A percentile compares a stretch with the other conserved stretches of the same genome.
phyloP scores from a whole-genome alignment of 306 rosid genomes.

The Luffa acutangula region DNA sequence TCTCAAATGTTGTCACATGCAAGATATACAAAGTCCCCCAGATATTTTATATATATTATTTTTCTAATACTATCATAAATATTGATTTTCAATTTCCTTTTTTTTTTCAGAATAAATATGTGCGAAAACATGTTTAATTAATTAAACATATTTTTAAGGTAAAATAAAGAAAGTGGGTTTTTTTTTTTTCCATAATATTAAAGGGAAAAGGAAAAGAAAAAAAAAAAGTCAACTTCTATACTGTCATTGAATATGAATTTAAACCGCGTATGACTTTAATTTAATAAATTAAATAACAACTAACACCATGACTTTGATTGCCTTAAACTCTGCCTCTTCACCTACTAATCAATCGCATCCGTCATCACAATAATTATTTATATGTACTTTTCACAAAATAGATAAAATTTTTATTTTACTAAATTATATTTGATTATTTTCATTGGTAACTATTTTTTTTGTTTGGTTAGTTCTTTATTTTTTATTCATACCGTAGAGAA shows the following conservation, averaged over 20 bases:
- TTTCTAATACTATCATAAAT: no score
- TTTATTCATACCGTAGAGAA: not conserved
- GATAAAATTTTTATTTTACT: not conserved
- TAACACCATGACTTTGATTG: not conserved
- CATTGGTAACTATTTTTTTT: not conserved
- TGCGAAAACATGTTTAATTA: not conserved
- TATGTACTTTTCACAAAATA: not conserved
- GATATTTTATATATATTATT: not conserved
- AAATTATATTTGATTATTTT: not conserved
- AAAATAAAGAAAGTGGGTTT: no score
- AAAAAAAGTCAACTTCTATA: not conserved
- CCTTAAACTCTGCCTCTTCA: not conserved
- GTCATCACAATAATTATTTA: not conserved
- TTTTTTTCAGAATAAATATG: not conserved
- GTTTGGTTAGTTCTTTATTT: no score
- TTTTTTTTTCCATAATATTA: not conserved
- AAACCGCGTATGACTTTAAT: conserved; percentile 5
- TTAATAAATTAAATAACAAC: conserved; percentile 1
- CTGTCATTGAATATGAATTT: not conserved
- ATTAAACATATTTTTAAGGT: not conserved
- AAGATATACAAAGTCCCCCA: not conserved
- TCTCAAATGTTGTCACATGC: not conserved
- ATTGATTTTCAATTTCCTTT: not conserved
- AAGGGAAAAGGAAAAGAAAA: not conserved
- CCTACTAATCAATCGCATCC: not conserved